Evolutionary conservation across 2,329 filamentous ascomycete genomes (phyloP), one percentile per base, ranked within the genome.

Genomic region (Colletotrichum gigasporum): DNA sequence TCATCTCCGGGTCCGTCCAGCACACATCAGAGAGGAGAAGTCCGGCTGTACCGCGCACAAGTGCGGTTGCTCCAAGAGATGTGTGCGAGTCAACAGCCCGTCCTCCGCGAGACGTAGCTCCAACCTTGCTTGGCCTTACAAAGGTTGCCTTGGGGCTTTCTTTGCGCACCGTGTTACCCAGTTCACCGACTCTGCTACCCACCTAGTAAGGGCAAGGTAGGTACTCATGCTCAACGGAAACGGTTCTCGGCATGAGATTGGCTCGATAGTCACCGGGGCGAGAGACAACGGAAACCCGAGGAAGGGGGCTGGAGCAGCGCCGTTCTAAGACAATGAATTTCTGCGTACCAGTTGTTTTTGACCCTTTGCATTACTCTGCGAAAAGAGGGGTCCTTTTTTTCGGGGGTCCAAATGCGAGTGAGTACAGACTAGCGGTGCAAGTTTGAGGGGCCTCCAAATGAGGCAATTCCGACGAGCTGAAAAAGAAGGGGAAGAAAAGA

Each of bases 261-360:
- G 12, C 18, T 30, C 16, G 18, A 48, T 48, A 47, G 26, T 7
- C 42, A 12, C 18, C 2, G 34, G n/a, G 28, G 35, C 26, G 32
- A 3, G 44, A 22, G 28, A 55, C 18, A 56, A 35, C 34, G 24
- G 32, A 56, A 37, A 1, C 24, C 58, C 58, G 41, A 56, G 39
- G 42, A 41, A 16, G 11, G 32, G 20, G 16, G 20, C 32, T 7
- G 4, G 16, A 18, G 28, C 18, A 8, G 10, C 24, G 4, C 39
- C 26, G 39, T 32, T 54, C 61, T 12, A 50, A 64, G 56, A 64
- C 56, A 64, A 48, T 37, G 34, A 48, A 61, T 44, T 35, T 55
- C 48, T 24, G 22, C 18, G 26, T 56, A 35, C 42, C n/a, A n/a
- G n/a, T n/a, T n/a, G n/a, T n/a, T n/a, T n/a, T n/a, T n/a, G n/a